A percentile compares a stretch with the other conserved stretches of the same genome.
phyloP scores from a whole-genome alignment of 2,329 filamentous ascomycete species.

The Aspergillus glaucus region DNA sequence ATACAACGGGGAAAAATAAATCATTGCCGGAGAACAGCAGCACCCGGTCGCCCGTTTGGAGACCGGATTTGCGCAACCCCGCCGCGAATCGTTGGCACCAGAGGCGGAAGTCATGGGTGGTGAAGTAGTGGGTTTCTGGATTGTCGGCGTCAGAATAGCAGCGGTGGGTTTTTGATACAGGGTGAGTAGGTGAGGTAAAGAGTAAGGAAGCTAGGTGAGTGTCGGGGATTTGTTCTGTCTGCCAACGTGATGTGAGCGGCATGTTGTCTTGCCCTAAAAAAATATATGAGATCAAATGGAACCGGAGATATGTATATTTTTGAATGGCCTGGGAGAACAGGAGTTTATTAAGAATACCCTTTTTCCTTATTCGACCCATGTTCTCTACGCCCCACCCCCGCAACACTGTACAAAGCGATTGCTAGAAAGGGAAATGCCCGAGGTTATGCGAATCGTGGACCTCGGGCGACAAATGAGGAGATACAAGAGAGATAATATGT shows the following conservation, averaged over 20 bases:
- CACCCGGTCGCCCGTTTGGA: conserved; percentile 63
- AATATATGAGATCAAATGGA: not conserved
- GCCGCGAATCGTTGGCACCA: conserved; percentile 67
- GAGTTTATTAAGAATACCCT: not conserved
- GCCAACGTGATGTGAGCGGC: conserved; percentile 49
- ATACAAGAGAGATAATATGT: conserved; percentile 2
- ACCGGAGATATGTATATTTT: not conserved
- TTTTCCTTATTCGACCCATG: not conserved
- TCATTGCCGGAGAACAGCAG: conserved; percentile 69
- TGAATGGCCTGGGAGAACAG: not conserved
- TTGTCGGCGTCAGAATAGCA: conserved; percentile 58
- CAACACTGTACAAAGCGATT: not conserved
- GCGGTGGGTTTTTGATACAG: conserved; percentile 40
- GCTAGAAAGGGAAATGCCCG: not conserved
- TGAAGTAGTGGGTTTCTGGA: conserved; percentile 62
- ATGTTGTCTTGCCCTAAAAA: conserved; percentile 29
- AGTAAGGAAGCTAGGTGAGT: conserved; percentile 38
- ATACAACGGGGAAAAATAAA: conserved; percentile 63
- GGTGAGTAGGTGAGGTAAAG: conserved; percentile 45
- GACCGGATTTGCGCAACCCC: conserved; percentile 58
- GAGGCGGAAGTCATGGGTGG: conserved; percentile 57
- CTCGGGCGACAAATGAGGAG: not conserved
- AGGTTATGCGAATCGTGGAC: not conserved
- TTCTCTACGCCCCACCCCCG: not conserved
- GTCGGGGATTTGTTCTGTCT: conserved; percentile 38